Conservation (phyloP, 1,284 basidiomycete genomes). For the Ustilago curta region DNA sequence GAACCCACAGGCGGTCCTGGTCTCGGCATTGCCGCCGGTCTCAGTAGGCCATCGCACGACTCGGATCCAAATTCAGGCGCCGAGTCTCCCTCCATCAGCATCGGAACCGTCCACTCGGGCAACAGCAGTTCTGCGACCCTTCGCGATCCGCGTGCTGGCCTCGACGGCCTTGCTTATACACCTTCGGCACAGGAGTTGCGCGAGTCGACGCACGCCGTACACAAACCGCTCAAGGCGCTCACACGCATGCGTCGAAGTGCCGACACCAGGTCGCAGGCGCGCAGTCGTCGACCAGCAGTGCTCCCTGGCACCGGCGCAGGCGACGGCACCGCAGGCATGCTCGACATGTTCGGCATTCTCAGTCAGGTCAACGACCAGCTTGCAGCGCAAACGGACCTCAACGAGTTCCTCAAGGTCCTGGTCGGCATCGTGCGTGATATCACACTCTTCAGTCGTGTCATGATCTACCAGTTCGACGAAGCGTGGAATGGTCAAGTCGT, state of each 20-base stretch:
- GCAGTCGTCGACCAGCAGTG: slow-evolving; percentile 30
- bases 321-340: slow-evolving; percentile 46
- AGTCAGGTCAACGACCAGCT: slow-evolving; percentile 88
- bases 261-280: slow-evolving; percentile 32
- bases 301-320: slow-evolving; percentile 32
- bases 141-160: slow-evolving; percentile 30
- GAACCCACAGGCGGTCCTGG: slow-evolving; percentile 57
- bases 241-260: slow-evolving; percentile 72
- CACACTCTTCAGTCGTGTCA: slow-evolving; percentile 73
- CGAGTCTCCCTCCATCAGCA: slow-evolving; percentile 39
- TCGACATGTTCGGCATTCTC: slow-evolving; percentile 73
- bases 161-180: slow-evolving; percentile 50
- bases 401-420: slow-evolving; percentile 80
- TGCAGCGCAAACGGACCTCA: slow-evolving; percentile 77
- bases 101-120: slow-evolving; percentile 45
- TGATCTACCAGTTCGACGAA: slow-evolving; percentile 87
- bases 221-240: slow-evolving; percentile 80
- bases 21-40: slow-evolving; percentile 25
- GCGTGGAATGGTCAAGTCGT: slow-evolving; percentile 78
- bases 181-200: slow-evolving; percentile 73
- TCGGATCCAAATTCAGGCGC: slow-evolving; percentile 4
- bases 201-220: slow-evolving; percentile 80
- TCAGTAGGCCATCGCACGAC: background rate
- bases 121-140: slow-evolving; percentile 30
- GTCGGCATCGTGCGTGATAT: slow-evolving; percentile 86